Evolutionary conservation across 257 asterid species (phyloP), one percentile per base, ranked within the genome.

Genomic region (Catharanthus roseus): DNA sequence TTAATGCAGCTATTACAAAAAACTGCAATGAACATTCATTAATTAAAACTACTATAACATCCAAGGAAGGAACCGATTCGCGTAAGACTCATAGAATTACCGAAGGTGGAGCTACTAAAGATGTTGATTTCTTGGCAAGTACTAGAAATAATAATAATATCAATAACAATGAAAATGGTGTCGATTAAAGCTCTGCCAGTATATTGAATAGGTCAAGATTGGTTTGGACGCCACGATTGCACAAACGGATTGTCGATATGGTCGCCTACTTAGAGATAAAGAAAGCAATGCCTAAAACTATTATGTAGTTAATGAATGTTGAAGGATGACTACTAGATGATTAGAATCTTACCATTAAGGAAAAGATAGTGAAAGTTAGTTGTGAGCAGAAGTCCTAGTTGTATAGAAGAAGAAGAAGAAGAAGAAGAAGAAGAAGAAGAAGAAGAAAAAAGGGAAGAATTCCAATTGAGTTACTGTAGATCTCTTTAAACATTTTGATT

Each of bases 201-300:
- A 77, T 86, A 13, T 70, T 81, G 82, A 92, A 90, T 87, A 72
- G 93, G 80, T 85, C 97, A 57, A 83, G 98, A 74, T 90, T 92
- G 71, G 98, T 92, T 65, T 92, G 98, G 98, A 92, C 98, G 23
- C 95, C 97, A 72, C 93, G 88, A 87, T 81, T 90, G 76, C 97
- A 92, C 81, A 92, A 88, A 85, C 86, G 96, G 5, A 90, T 92
- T 53, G 90, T 92, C 66, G 98, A 92, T 31, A 96, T 90, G 75
- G 98, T 92, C 81, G 91, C 82, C 36, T 96, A 90, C 53, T 73
- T 90, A 38, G 98, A 96, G 74, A 82, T 90, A 36, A 88, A 87
- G 79, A 85, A 79, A 79, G 98, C 97, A 0, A 96, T 92, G 34
- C 96, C 96, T 0, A 92, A 88, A 82, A 87, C 96, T 65, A 90